Base-by-base conservation (phyloP, 1,284 basidiomycete genomes). In the Malassezia dermatis region DNA sequence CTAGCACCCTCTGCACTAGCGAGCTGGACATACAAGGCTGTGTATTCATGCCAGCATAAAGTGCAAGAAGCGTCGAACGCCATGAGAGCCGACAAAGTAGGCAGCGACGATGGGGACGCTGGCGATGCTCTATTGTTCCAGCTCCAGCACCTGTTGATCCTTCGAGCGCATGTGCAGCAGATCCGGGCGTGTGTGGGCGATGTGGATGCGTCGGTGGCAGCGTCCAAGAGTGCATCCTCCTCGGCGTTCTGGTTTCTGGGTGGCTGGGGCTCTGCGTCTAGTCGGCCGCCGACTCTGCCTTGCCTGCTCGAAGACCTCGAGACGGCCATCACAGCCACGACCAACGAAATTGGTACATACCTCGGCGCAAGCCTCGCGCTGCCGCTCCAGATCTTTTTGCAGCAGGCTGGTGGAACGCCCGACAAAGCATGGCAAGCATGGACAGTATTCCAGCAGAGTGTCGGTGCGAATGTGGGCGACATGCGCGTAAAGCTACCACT, bases 401-500 rank as follows among this genome's bases (percentile, higher is more conserved):
- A 48, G 24, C 32, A 24, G 26, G 10, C 21, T 2, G n/a, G 21
- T 8, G 6, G 17, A 8, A 15, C 21, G 4, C 32, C 34, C 6
- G 23, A 12, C 32, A 57, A 48, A 17, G 55, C 50, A 8, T 2
- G n/a, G 8, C 49, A 35, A 12, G 55, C 50, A 10, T 52, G 28
- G 35, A 13, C 19, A 8, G 48, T 49, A 10, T 57, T 57, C n/a
- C 49, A 48, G 19, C 55, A 57, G 23, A 52, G 55, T 27, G 13
- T 57, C 13, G 55, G 34, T n/a, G 55, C 51, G 21, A 57, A 57
- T 31, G 15, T 40, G 24, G 55, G 31, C 41, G 35, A 48, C 10
- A 30, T 32, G 13, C 27, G 21, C 8, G 44, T 32, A 1, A 52
- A 52, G 19, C n/a, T 51, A 1, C 21, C n/a, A 1, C 8, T 32